Percentiles rank a stretch among this genome's conserved stretches.
Evolutionary conservation across 371 early-diverging fungal genomes (phyloP).

Genomic region (Circinella minor): DNA sequence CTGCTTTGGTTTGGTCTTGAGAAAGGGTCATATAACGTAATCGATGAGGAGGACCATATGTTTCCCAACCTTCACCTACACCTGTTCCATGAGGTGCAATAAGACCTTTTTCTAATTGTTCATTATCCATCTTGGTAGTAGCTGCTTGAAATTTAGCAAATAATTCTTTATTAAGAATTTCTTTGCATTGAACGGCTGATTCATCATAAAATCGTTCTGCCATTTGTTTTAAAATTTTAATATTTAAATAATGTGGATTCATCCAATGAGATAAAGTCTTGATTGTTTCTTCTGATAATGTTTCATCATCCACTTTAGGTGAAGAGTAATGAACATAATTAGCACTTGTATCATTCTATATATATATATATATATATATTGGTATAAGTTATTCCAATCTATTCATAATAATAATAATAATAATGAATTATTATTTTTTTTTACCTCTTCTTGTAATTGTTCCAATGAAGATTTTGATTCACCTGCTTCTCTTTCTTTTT

Average conservation of each 20-base stretch:
- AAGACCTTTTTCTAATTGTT: slow-evolving; percentile 26
- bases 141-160: slow-evolving; percentile 38
- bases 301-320: slow-evolving; percentile 29
- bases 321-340: slow-evolving; percentile 33
- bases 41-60: slow-evolving; percentile 64
- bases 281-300: slow-evolving; percentile 50
- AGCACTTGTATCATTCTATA: slow-evolving; percentile 35
- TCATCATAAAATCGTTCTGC: slow-evolving; percentile 69
- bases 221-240: slow-evolving; percentile 46
- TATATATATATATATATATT: not conserved
- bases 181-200: slow-evolving; percentile 68
- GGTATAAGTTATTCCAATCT: not conserved
- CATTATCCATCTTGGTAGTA: slow-evolving; percentile 39
- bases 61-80: slow-evolving; percentile 54
- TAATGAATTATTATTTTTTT: not conserved
- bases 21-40: slow-evolving; percentile 59
- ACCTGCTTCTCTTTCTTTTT: slow-evolving; percentile 25
- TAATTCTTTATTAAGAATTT: slow-evolving; percentile 57
- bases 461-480: slow-evolving; percentile 51
- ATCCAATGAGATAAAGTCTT: slow-evolving; percentile 53
- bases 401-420: too few relatives aligned
- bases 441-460: slow-evolving; percentile 41
- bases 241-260: slow-evolving; percentile 68
- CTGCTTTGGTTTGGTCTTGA: slow-evolving; percentile 8
- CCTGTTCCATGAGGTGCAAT: slow-evolving; percentile 64